A percentile compares a stretch with the other conserved stretches of the same genome.
Evolutionary conservation across 257 asterid genomes (phyloP).

Genomic region (Fraxinus excelsior): DNA sequence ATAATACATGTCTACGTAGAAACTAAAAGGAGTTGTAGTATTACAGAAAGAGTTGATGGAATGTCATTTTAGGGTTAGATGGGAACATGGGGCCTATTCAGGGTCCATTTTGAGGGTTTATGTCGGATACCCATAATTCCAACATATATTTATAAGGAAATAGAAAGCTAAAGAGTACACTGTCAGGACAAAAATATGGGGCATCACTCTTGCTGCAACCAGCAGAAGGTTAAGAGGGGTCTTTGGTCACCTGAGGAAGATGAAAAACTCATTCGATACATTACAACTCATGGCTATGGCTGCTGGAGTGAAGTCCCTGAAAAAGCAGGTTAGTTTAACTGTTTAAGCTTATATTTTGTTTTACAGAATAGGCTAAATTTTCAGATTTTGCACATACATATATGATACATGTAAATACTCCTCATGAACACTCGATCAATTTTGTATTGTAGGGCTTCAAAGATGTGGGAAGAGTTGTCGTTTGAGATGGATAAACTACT

Average conservation of each 20-base stretch:
- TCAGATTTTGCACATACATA: too few species aligned
- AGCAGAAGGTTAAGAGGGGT: constrained; percentile 98
- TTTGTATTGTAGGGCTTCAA: constrained; percentile 59
- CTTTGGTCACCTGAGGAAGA: constrained; percentile 98
- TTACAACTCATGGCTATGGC: constrained; percentile 87
- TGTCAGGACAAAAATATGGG: constrained; percentile 44
- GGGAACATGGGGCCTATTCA: constrained; percentile 55
- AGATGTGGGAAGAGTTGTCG: constrained; percentile 96
- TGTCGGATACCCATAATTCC: constrained; percentile 45
- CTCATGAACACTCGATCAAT: too few species aligned
- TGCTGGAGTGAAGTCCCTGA: constrained; percentile 99
- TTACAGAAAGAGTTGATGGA: constrained; percentile 52
- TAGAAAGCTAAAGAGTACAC: neutral
- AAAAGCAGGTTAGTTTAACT: constrained; percentile 69
- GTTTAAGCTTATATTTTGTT: too few species aligned
- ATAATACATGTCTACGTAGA: constrained; percentile 53
- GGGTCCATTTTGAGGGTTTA: constrained; percentile 31
- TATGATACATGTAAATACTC: too few species aligned
- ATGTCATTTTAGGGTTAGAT: constrained; percentile 93
- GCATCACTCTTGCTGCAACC: constrained; percentile 96
- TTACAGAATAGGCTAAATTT: too few species aligned
- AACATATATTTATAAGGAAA: constrained; percentile 31
- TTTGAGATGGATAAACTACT: constrained; percentile 85
- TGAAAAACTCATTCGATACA: constrained; percentile 73
- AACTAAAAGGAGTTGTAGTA: constrained; percentile 15